phyloP scores from a whole-genome alignment of 176 grass and related monocot species.

The Otatea glauca region DNA sequence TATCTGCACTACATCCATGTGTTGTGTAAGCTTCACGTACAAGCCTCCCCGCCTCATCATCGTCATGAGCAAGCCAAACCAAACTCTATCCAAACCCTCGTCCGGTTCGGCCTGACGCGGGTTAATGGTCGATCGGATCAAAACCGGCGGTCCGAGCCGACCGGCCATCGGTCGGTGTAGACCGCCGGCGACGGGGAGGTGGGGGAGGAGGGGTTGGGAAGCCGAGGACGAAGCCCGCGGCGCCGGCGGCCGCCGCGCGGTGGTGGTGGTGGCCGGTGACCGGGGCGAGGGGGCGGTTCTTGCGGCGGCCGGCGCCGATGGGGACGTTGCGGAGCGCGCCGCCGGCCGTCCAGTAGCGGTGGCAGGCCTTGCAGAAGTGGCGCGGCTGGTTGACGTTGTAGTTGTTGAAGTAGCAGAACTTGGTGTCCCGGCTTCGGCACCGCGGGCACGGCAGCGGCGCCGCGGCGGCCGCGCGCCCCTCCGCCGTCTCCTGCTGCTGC shows the following conservation, averaged over 20 bases:
- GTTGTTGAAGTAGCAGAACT: conserved; percentile 91
- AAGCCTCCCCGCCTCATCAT: not conserved
- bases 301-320: conserved; percentile 68
- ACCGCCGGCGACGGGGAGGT: conserved; percentile 37
- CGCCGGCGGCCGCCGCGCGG: not conserved
- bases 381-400: conserved; percentile 80
- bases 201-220: conserved; percentile 41
- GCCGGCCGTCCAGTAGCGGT: conserved; percentile 91
- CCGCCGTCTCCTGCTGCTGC: conserved; percentile 43
- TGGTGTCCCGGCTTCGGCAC: conserved; percentile 70
- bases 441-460: conserved; percentile 66
- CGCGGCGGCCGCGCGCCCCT: conserved; percentile 52
- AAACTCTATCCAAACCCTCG: conserved; percentile 8
- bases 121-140: conserved; percentile 12
- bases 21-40: conserved; percentile 34
- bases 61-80: conserved; percentile 36
- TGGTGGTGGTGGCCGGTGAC: conserved; percentile 20
- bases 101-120: not conserved
- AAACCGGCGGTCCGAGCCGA: conserved; percentile 51
- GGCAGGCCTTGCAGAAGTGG: conserved; percentile 89
- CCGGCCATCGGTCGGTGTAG: conserved; percentile 54
- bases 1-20: not conserved
- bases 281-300: conserved; percentile 53
- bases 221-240: conserved; percentile 46
- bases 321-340: conserved; percentile 88